Evolutionary conservation across 768 basidiomycete genomes (phyloP), one percentile per base, ranked within the genome.

Genomic region (Psilocybe cyanescens): DNA sequence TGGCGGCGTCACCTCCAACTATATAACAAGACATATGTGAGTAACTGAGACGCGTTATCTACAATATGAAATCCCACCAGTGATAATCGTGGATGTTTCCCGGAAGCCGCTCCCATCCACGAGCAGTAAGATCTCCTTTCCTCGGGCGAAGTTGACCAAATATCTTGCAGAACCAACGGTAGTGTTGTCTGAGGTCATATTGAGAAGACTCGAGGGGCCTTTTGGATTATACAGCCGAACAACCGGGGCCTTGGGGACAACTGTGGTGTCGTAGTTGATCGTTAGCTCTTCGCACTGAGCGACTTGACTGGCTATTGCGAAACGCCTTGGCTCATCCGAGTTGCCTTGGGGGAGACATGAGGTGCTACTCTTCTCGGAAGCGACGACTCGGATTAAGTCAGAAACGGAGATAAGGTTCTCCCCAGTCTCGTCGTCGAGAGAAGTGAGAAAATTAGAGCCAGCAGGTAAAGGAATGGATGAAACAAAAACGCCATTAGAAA

Each of bases 381-480:
- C 71, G 3, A 76, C 68, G 14, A 88, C 77, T 16, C 67, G 72
- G 33, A 82, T 77, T 14, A 87, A 65, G 61, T 85, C 81, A 24
- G 86, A 87, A 7, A 82, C 74, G 14, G 60, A 65, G 1, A 81
- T 80, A 3, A 79, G 67, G 50, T 70, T 74, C 5, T 72, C 66
- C n/a, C 81, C 83, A 3, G 62, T 59, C 0, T 71, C 71, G 67
- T 84, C 80, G 60, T 86, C 81, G 29, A 89, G 77, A 9, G 84
- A 83, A 6, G 86, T 84, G 45, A 90, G 66, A 60, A 88, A 87
- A 12, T 70, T 68, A 7, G 83, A 79, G 29, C 78, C 81, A 1
- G 78, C 81, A 2, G 78, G 62, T 17, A 86, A 73, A 4, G 87
- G 87, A 1, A 88, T 74, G 66, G 83, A 84, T 4, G 81, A 76